Conservation (phyloP, 768 basidiomycete genomes). For the Suillus occidentalis region DNA sequence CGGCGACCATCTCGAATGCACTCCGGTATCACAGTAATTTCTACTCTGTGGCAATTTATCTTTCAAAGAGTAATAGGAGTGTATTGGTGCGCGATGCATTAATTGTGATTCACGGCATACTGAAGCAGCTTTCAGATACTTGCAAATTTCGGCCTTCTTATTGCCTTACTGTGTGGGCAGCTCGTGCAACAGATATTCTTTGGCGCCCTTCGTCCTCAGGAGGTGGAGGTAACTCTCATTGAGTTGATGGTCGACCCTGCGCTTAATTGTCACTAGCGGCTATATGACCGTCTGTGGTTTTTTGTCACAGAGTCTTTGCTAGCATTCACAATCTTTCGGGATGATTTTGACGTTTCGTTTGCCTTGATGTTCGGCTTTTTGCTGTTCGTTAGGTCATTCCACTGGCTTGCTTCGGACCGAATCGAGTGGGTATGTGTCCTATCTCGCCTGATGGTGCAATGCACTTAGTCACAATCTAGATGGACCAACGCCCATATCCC, state of each 20-base stretch:
- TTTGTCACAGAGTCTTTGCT: slow-evolving; percentile 95
- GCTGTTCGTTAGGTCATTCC: slow-evolving; percentile 94
- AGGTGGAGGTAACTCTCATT: slow-evolving; percentile 74
- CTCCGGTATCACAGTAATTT: slow-evolving; percentile 86
- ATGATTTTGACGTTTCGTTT: slow-evolving; percentile 92
- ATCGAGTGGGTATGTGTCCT: slow-evolving; percentile 85
- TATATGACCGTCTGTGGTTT: slow-evolving; percentile 97
- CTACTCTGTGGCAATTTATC: slow-evolving; percentile 88
- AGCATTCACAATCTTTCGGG: slow-evolving; percentile 96
- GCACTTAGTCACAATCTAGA: slow-evolving; percentile 51
- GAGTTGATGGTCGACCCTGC: too few species aligned
- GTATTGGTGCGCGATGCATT: slow-evolving; percentile 63
- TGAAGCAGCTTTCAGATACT: slow-evolving; percentile 57
- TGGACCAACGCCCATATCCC: slow-evolving; percentile 94
- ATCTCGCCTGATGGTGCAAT: slow-evolving; percentile 2
- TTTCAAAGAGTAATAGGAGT: slow-evolving; percentile 93
- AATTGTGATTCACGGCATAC: not conserved
- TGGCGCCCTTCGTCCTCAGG: slow-evolving; percentile 80
- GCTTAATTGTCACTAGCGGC: slow-evolving; percentile 53
- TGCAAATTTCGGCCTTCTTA: slow-evolving; percentile 84
- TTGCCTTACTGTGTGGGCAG: slow-evolving; percentile 75
- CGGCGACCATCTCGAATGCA: slow-evolving; percentile 75
- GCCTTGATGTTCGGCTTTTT: slow-evolving; percentile 93
- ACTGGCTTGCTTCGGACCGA: slow-evolving; percentile 94
- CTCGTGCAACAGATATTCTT: slow-evolving; percentile 88